Conservation (phyloP, 495 filamentous ascomycete species). For the Trichoderma reesei region DNA sequence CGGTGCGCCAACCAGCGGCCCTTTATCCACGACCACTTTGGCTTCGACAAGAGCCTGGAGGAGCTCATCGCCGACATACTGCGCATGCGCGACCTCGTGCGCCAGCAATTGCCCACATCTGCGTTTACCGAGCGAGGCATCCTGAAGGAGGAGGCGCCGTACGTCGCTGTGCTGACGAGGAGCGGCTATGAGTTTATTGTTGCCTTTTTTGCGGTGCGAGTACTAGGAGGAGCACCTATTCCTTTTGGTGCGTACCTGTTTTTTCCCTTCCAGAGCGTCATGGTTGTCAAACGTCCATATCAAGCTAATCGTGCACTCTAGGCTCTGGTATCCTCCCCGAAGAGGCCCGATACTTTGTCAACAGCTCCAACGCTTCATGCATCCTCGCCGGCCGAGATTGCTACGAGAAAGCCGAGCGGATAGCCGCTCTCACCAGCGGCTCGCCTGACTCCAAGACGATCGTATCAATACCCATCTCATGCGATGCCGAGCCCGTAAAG, state of each 20-base stretch:
- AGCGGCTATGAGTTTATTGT: constrained; percentile 6
- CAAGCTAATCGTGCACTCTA: not conserved
- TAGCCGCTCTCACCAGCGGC: not conserved
- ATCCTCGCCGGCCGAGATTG: not conserved
- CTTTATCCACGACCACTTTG: not conserved
- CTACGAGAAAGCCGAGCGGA: not conserved
- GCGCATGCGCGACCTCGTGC: constrained; percentile 2
- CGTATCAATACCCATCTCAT: not conserved
- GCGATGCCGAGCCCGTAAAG: not conserved
- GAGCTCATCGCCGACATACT: not conserved
- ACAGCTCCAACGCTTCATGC: not conserved
- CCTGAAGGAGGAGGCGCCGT: not conserved
- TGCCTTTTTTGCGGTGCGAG: not conserved
- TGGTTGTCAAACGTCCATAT: not conserved
- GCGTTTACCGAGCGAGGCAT: not conserved
- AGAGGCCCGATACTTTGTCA: not conserved
- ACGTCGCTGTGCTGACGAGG: constrained; percentile 2
- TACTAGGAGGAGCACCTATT: not conserved
- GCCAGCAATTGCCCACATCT: not conserved
- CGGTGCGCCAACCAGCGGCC: not conserved
- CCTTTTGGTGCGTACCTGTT: not conserved
- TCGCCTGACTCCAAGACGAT: not conserved
- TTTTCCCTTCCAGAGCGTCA: not conserved
- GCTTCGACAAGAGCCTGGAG: not conserved
- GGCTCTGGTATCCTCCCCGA: not conserved